Conservation (phyloP, 2,329 filamentous ascomycete species). For the Phyllosticta citriasiana region DNA sequence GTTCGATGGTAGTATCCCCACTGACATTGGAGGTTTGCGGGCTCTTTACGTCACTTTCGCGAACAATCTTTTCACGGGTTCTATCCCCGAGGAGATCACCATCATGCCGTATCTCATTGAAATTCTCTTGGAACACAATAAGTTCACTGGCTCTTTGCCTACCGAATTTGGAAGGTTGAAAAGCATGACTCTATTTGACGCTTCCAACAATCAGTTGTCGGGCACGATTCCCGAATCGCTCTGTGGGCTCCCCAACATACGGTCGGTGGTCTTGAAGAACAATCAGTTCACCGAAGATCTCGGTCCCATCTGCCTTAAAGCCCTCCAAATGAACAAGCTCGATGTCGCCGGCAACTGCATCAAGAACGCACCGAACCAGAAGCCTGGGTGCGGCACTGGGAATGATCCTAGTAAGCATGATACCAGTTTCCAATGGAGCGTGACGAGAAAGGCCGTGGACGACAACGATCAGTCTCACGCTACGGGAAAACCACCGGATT, state of each 20-base stretch:
- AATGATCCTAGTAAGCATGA: no score
- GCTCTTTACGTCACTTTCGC: not conserved
- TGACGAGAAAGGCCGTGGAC: no score
- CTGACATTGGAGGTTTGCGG: not conserved
- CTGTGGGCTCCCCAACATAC: not conserved
- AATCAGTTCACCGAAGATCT: not conserved
- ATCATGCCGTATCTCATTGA: not conserved
- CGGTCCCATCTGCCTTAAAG: not conserved
- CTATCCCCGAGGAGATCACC: not conserved
- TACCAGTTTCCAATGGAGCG: no score
- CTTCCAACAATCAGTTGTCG: not conserved
- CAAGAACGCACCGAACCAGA: not conserved
- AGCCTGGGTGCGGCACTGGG: not conserved
- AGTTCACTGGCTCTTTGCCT: not conserved
- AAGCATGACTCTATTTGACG: not conserved
- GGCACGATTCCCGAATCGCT: not conserved
- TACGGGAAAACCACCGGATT: not conserved
- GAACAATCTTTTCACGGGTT: not conserved
- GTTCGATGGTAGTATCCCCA: not conserved
- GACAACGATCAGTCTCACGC: no score
- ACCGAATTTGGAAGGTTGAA: not conserved
- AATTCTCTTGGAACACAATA: not conserved
- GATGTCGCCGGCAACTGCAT: not conserved
- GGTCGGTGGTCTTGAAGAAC: not conserved
- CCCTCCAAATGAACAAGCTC: not conserved